Percentiles rank a stretch among this genome's conserved stretches.
These are phyloP conservation scores for Coniochaeta hoffmannii DNA, from an alignment of 2,329 filamentous ascomycete species.

Conservation along the genomic window DNA sequence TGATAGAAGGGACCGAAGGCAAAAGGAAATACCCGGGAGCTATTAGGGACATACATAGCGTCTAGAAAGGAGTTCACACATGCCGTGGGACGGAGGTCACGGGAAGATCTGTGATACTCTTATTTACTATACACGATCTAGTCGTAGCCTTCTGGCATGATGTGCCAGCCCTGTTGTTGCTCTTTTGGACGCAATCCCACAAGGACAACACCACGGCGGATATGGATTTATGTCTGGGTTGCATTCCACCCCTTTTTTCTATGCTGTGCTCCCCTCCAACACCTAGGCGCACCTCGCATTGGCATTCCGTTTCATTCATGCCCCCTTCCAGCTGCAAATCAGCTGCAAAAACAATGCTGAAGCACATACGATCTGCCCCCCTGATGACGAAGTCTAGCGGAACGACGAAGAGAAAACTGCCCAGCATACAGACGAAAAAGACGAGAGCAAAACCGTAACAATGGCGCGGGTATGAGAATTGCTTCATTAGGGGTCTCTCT, in stretches of 20 bases:
- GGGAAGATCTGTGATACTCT: too few relatives aligned
- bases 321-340: neutral
- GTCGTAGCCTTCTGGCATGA: neutral
- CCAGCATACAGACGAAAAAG: neutral
- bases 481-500: constrained; percentile 35
- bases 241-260: neutral
- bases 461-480: constrained; percentile 31
- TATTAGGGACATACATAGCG: neutral
- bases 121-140: neutral
- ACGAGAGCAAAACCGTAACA: neutral
- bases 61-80: neutral
- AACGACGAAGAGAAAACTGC: neutral
- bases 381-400: neutral
- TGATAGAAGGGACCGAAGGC: neutral
- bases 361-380: neutral
- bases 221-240: neutral
- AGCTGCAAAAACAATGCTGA: neutral
- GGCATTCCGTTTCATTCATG: neutral
- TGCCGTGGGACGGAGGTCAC: too few relatives aligned
- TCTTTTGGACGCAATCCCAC: neutral
- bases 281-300: neutral
- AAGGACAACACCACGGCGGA: neutral
- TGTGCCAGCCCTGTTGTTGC: neutral
- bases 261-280: neutral
- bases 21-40: constrained; percentile 1